These are phyloP conservation scores for Fusarium redolens DNA, from an alignment of 2,329 filamentous ascomycete species.

Conservation along the genomic window DNA sequence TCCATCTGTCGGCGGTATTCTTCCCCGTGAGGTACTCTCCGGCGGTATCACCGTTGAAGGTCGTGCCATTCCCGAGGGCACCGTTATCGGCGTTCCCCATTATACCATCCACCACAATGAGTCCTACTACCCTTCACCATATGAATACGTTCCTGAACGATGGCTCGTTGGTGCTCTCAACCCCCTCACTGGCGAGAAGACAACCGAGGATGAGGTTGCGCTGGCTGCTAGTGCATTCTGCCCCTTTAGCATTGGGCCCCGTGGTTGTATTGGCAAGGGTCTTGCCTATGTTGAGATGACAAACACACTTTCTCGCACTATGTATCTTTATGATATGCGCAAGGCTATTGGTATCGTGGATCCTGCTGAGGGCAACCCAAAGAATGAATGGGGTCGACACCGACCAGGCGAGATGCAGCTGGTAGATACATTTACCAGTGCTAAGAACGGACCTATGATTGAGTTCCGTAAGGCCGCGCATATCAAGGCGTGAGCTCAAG, in stretches of 20 bases:
- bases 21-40: constrained; percentile 68
- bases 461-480: constrained; percentile 62
- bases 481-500: constrained; percentile 8
- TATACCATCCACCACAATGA: constrained; percentile 77
- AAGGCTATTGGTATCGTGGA: constrained; percentile 61
- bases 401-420: constrained; percentile 73
- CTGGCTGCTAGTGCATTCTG: constrained; percentile 76
- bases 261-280: constrained; percentile 79
- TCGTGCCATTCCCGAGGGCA: constrained; percentile 66
- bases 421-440: constrained; percentile 77
- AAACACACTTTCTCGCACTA: constrained; percentile 68
- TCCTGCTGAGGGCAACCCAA: constrained; percentile 62
- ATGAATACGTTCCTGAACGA: constrained; percentile 70
- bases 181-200: constrained; percentile 50
- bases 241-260: constrained; percentile 76
- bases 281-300: constrained; percentile 76
- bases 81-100: constrained; percentile 72
- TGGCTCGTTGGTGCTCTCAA: constrained; percentile 67
- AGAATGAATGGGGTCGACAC: constrained; percentile 65
- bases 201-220: constrained; percentile 63
- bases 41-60: constrained; percentile 68
- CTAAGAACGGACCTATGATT: constrained; percentile 77
- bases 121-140: constrained; percentile 70
- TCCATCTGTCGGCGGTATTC: constrained; percentile 69
- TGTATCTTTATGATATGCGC: constrained; percentile 72